Evolutionary conservation across 2,329 filamentous ascomycete genomes (phyloP), one percentile per base, ranked within the genome.

Genomic region (Talaromyces amestolkiae): DNA sequence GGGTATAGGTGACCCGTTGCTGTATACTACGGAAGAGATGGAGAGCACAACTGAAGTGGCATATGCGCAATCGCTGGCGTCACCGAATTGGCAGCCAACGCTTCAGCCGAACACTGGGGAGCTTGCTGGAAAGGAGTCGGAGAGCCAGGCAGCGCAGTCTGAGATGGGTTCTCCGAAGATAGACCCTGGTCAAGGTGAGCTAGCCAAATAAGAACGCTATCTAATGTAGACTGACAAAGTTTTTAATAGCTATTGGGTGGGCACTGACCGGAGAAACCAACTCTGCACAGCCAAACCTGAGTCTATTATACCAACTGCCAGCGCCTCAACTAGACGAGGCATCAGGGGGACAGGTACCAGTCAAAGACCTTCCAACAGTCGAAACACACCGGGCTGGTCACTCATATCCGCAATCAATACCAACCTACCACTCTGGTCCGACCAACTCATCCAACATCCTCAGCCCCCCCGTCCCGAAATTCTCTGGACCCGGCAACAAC

Each of bases 201-300:
- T 11, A 22, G 37, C 11, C 51, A 56, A 22, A 22, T 31, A 53
- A 10, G 10, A 19, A 33, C 8, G 2, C n/a, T 15, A 43, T 37
- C 17, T 31, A 31, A 31, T 31, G 27, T 31, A 37, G 3, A 35
- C 49, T 37, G n/a, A 66, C 65, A 65, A 45, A 10, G 79, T 81
- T 82, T 81, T 17, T 63, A 67, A 19, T 59, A 84, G 85, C 87
- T 0, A 91, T 96, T 66, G 92, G 91, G 1, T 96, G 91, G 90
- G 93, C 91, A 8, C 79, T 96, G n/a, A 92, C 92, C 0, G 92
- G 92, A 15, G 94, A 90, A 1, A 93, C 91, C 63, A 92, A 96
- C 72, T 95, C 91, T 3, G 90, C 91, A 1, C 93, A 88, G 68
- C 92, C 92, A 0, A 95, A 91, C 72, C 80, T 96, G 4, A 93